Base-by-base conservation (phyloP, 257 asterid genomes). In the Pogostemon cablin region DNA sequence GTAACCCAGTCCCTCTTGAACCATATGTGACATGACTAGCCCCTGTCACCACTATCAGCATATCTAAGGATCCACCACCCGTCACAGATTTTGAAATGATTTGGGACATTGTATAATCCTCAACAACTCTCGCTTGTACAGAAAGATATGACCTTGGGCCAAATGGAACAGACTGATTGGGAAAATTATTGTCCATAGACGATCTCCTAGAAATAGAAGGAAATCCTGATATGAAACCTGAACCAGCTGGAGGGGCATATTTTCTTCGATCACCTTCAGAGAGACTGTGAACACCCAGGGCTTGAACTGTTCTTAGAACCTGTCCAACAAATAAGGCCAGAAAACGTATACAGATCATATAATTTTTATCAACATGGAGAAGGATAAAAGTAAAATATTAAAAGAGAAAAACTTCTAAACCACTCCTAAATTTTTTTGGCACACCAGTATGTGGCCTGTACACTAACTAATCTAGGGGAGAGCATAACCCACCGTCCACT, bases 171-270 rank as follows among this genome's bases (percentile, higher is more conserved):
- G 87, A 82, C 62, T 78, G 90, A 73, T 69, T 84, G 48, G 89
- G 76, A 63, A 78, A 79, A 75, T 74, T 85, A 47, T 78, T 67
- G 58, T 86, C 96, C 48, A 81, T 47, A 15, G 86, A 77, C 11
- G 92, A 82, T 81, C 93, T 86, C 67, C 87, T 83, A 39, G 97
- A 80, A 71, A 86, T 67, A n/a, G 99, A 84, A 65, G 88, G 81
- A 80, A 91, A 91, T 47, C 96, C 97, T 39, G 97, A 91, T 80
- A 93, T 86, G 84, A 91, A 93, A 70, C 98, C 98, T 15, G 98
- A 87, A 59, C 99, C 99, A 69, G 97, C 95, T 66, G 99, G 96
- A 62, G 97, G 99, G 73, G 92, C 84, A 60, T 85, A 93, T 72
- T 81, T 89, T 71, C 76, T 81, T 73, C 88, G 88, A 65, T 93